Percentiles rank a stretch among this genome's conserved stretches.
phyloP scores from a whole-genome alignment of 257 asterid species.

The Ballota nigra region DNA sequence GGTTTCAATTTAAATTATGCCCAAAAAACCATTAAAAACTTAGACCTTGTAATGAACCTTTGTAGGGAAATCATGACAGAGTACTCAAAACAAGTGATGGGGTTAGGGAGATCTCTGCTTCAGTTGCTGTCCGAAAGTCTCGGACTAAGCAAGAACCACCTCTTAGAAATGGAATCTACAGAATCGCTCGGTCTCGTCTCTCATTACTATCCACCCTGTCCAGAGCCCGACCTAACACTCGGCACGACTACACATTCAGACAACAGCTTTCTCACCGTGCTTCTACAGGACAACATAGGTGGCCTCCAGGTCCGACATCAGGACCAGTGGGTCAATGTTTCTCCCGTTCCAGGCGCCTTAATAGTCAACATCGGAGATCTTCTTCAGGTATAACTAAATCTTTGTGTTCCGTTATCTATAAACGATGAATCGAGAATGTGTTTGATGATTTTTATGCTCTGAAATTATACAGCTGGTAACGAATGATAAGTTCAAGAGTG shows the following conservation, averaged over 20 bases:
- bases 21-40: not conserved
- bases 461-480: constrained; percentile 31
- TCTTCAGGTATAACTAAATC: too few relatives aligned
- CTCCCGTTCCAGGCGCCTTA: too few relatives aligned
- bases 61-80: constrained; percentile 34
- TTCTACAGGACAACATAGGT: constrained; percentile 41
- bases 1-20: not conserved
- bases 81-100: constrained; percentile 31
- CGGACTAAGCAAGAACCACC: constrained; percentile 31
- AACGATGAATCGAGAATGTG: not conserved
- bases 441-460: not conserved
- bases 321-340: too few relatives aligned
- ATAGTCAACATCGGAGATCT: too few relatives aligned
- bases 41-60: not conserved
- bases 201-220: constrained; percentile 58
- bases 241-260: constrained; percentile 37
- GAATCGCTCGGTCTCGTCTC: constrained; percentile 24
- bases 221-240: constrained; percentile 45
- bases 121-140: too few relatives aligned
- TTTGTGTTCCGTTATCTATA: not conserved
- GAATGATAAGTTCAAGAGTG: constrained; percentile 43
- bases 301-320: constrained; percentile 60
- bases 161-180: constrained; percentile 39
- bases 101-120: constrained; percentile 32
- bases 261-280: constrained; percentile 35